Evolutionary conservation across 2,329 filamentous ascomycete genomes (phyloP).

Genomic region (Fusarium tuaranense): DNA sequence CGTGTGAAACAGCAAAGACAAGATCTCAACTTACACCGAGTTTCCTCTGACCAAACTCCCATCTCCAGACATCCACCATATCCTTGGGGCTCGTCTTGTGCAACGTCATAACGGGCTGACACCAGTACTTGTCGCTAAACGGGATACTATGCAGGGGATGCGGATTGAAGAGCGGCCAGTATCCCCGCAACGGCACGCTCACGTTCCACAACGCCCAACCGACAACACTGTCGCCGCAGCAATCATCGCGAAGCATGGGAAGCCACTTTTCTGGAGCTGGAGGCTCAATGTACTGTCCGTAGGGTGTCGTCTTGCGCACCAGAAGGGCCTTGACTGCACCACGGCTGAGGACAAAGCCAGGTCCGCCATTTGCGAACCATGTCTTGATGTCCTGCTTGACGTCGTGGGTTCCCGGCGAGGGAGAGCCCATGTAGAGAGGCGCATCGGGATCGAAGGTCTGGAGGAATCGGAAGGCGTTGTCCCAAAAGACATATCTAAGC

Average conservation of each 20-base stretch:
- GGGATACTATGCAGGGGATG: conserved; percentile 63
- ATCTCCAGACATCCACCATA: conserved; percentile 62
- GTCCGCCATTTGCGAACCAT: conserved; percentile 63
- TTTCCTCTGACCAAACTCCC: conserved; percentile 51
- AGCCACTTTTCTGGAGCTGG: conserved; percentile 55
- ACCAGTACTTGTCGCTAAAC: conserved; percentile 61
- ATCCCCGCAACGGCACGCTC: conserved; percentile 58
- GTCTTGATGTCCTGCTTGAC: conserved; percentile 47
- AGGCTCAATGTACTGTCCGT: conserved; percentile 54
- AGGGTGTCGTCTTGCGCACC: conserved; percentile 44
- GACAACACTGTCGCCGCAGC: conserved; percentile 64
- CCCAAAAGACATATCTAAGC: conserved; percentile 47
- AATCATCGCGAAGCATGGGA: conserved; percentile 57
- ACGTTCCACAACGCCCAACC: conserved; percentile 60
- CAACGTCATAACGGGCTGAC: conserved; percentile 61
- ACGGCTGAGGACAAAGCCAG: conserved; percentile 59
- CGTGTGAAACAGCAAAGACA: background rate
- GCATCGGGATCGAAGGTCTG: conserved; percentile 58
- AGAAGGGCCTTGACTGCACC: conserved; percentile 58
- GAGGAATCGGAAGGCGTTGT: conserved; percentile 62
- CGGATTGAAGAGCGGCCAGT: conserved; percentile 63
- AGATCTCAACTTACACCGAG: conserved; percentile 44
- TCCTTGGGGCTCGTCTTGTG: conserved; percentile 61
- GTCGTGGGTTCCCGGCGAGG: conserved; percentile 53
- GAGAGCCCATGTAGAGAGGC: conserved; percentile 62